Percentiles rank a stretch among this genome's conserved stretches.
phyloP scores from a whole-genome alignment of 148 eudicot species.

The Linanthus parryae region DNA sequence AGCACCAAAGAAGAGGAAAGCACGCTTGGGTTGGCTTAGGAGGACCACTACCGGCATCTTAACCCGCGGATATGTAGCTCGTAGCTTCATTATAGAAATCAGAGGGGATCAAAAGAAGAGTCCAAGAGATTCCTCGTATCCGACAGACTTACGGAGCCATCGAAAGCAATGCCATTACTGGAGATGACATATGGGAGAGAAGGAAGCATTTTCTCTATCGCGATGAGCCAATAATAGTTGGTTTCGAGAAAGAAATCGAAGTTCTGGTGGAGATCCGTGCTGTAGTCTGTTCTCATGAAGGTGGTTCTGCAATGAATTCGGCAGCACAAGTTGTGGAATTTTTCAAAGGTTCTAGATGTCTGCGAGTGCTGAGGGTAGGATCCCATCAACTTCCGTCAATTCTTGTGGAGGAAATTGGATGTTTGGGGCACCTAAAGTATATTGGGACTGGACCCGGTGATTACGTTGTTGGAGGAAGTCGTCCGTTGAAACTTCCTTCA shows the following conservation, averaged over 20 bases:
- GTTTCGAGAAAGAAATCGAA: conserved; percentile 3
- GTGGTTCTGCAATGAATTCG: too few relatives aligned
- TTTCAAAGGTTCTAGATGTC: too few relatives aligned
- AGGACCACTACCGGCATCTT: not conserved
- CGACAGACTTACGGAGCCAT: not conserved
- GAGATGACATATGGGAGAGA: not conserved
- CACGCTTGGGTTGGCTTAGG: not conserved
- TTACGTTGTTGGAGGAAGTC: too few relatives aligned
- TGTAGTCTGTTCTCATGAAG: too few relatives aligned
- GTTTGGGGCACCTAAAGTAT: too few relatives aligned
- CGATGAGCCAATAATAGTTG: conserved; percentile 4
- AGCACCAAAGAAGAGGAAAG: not conserved
- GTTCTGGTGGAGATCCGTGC: not conserved
- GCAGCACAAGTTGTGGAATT: too few relatives aligned
- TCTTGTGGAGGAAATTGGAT: too few relatives aligned
- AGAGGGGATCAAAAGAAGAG: conserved; percentile 5
- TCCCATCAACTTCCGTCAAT: too few relatives aligned
- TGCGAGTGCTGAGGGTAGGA: too few relatives aligned
- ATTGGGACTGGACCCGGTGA: too few relatives aligned
- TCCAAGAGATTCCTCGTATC: not conserved
- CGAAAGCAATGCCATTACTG: not conserved
- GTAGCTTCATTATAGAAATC: conserved; percentile 1
- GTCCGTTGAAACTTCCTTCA: not conserved
- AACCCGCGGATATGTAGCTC: not conserved
- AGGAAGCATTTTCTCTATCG: not conserved